These are phyloP conservation scores for Pythium sukuiense DNA, from an alignment of 352 stramenopile species.

Conservation along the genomic window DNA sequence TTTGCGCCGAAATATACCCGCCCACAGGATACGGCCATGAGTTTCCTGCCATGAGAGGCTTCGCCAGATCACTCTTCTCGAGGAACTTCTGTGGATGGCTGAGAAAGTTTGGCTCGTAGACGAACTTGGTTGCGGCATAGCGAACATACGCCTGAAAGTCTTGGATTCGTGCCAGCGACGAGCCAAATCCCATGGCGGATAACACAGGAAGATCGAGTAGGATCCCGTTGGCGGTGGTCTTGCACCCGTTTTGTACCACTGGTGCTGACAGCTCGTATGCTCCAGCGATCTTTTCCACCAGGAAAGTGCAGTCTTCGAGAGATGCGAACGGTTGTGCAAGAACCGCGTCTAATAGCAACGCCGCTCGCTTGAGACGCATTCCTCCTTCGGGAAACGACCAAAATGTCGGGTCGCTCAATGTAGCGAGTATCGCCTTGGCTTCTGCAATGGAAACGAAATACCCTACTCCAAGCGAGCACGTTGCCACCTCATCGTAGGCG, in stretches of 20 bases:
- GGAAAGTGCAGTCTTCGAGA: constrained; percentile 27
- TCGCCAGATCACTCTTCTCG: neutral
- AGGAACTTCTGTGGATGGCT: constrained; percentile 14
- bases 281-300: constrained; percentile 27
- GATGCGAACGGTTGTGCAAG: constrained; percentile 46
- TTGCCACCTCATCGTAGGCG: constrained; percentile 16
- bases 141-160: constrained; percentile 55
- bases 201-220: constrained; percentile 44
- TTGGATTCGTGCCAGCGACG: constrained; percentile 28
- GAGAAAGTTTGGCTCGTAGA: constrained; percentile 46
- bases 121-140: constrained; percentile 56
- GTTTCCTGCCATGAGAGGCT: neutral
- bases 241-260: constrained; percentile 27
- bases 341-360: constrained; percentile 52
- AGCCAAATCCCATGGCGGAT: constrained; percentile 23
- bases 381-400: constrained; percentile 18
- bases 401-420: constrained; percentile 7
- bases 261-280: constrained; percentile 31
- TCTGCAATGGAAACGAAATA: constrained; percentile 2
- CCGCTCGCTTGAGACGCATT: constrained; percentile 26
- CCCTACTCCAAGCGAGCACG: constrained; percentile 12
- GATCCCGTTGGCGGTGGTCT: constrained; percentile 14
- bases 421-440: constrained; percentile 7
- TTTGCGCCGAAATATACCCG: constrained; percentile 21
- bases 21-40: constrained; percentile 18